Base-by-base conservation (phyloP, 306 rosid species). In the Cucumis cinereus region DNA sequence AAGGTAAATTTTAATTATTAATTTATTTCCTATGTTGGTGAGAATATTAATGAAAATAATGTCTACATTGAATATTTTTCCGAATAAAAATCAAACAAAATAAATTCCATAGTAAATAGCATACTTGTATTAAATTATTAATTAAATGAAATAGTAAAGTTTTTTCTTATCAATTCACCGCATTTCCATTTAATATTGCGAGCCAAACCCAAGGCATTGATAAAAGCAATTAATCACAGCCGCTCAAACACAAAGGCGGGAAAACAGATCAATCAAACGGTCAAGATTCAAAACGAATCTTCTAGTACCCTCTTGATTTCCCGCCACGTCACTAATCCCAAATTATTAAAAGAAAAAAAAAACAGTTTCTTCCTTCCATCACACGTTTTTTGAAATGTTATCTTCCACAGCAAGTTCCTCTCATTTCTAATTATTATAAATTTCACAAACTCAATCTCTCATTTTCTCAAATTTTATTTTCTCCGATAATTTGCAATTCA, bases 381-480 rank as follows among this genome's bases (percentile, higher is more conserved):
- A 1, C 75, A 79, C 75, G 78, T 52, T 79, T 63, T 63, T 9
- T 30, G 5, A 11, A 40, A 4, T 12, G 74, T 63, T 16, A 52
- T 24, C 82, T 79, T 79, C 79, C 68, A 28, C 79, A 53, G 8
- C 75, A 74, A 79, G 82, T 66, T 14, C 15, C 75, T 47, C 7
- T 16, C 22, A 13, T 17, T 43, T 40, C n/a, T 10, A 45, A 3
- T 16, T 3, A 45, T 9, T 33, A 75, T 75, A 75, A 75, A 75
- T 75, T 7, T 3, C 69, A 7, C 30, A 19, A 28, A 53, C 62
- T 8, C 0, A 69, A 1, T 22, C 36, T 35, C 23, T 17, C 1
- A 0, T 30, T 2, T 60, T 14, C 4, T 59, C 17, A 6, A 24
- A 3, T 11, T 17, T 52, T 4, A 28, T 5, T 23, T 1, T 19